Evolutionary conservation across 208 protist species (phyloP).

Genomic region (Wallacemonas sp.): DNA sequence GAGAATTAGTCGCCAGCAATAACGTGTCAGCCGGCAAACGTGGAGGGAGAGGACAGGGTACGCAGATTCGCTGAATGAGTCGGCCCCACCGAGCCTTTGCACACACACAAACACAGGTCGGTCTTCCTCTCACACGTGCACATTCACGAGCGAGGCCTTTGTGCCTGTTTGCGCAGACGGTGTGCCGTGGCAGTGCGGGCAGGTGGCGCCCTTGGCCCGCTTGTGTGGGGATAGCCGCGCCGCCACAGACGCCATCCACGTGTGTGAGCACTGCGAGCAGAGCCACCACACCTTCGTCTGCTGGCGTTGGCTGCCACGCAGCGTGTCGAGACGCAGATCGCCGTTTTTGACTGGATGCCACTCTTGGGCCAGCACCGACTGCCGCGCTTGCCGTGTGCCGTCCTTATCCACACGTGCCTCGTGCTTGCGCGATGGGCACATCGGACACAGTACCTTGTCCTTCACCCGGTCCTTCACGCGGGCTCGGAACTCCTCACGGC

Average conservation of each 20-base stretch:
- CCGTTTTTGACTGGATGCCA: conserved; percentile 86
- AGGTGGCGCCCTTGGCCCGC: conserved; percentile 27
- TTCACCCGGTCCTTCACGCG: conserved; percentile 60
- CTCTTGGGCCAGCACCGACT: conserved; percentile 45
- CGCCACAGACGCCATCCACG: conserved; percentile 70
- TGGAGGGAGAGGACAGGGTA: too few relatives aligned
- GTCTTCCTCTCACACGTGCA: too few relatives aligned
- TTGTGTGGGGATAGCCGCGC: conserved; percentile 30
- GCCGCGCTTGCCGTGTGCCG: neutral
- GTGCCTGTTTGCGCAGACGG: too few relatives aligned
- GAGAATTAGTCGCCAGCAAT: too few relatives aligned
- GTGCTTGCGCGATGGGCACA: conserved; percentile 20
- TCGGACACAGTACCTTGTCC: conserved; percentile 57
- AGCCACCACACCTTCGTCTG: conserved; percentile 84
- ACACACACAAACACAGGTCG: too few relatives aligned
- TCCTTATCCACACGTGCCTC: conserved; percentile 34
- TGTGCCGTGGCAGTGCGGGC: conserved; percentile 49
- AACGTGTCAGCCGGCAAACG: too few relatives aligned
- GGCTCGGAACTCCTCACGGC: conserved; percentile 50
- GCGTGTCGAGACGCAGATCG: conserved; percentile 58
- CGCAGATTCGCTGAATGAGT: too few relatives aligned
- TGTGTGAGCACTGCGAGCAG: conserved; percentile 65
- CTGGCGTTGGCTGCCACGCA: conserved; percentile 30
- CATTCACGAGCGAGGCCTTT: too few relatives aligned
- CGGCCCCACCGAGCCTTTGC: too few relatives aligned